Percentiles rank a stretch among this genome's conserved stretches.
Conservation (phyloP, 345 rosid genomes). For the Stellera chamaejasme region DNA sequence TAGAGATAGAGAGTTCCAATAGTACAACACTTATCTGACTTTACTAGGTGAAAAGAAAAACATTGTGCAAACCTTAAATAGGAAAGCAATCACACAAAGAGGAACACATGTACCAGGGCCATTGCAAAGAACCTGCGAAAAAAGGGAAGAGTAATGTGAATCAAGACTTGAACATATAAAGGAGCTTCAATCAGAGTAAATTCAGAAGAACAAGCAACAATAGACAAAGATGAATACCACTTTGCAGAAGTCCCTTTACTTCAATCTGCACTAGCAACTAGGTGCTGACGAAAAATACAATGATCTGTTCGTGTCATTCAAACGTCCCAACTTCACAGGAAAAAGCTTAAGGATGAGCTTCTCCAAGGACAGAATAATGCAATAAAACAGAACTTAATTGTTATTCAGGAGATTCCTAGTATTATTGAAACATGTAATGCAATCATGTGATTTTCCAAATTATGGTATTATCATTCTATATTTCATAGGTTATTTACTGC, state of each 20-base stretch:
- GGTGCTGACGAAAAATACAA: no score
- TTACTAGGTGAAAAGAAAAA: neutral
- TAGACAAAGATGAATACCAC: constrained; percentile 36
- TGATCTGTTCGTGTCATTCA: neutral
- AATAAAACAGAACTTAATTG: no score
- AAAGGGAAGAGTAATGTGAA: constrained; percentile 4
- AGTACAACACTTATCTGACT: neutral
- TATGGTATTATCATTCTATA: no score
- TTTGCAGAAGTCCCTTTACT: constrained; percentile 24
- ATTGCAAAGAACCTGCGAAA: constrained; percentile 74
- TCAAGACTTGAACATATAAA: constrained; percentile 2
- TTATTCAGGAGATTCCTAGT: no score
- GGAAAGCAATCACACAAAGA: constrained; percentile 62
- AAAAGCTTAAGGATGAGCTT: no score
- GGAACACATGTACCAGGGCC: constrained; percentile 98
- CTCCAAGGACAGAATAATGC: no score
- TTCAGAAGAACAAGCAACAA: neutral
- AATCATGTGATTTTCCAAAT: no score
- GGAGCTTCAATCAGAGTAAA: neutral
- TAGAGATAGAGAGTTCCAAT: no score
- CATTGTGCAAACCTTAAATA: constrained; percentile 51
- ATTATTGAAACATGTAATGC: no score
- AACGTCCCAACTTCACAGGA: neutral
- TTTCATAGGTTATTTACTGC: no score
- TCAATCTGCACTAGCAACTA: constrained; percentile 19